These are phyloP conservation scores for Abortiporus biennis DNA, from an alignment of 1,284 basidiomycete species.

Conservation along the genomic window DNA sequence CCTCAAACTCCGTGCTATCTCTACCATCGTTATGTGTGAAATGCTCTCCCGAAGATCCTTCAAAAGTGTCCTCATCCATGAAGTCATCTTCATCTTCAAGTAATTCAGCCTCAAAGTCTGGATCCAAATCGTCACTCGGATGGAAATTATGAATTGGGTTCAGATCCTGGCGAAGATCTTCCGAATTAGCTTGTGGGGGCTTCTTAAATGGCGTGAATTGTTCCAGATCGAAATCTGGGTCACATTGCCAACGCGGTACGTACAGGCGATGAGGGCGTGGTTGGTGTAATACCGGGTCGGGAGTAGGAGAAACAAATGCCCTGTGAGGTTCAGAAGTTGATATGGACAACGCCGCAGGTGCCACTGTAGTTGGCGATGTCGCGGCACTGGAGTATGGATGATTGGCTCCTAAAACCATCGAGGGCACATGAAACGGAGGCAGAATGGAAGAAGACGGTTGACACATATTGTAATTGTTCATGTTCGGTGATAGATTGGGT, in stretches of 20 bases:
- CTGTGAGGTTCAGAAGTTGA: too few species aligned
- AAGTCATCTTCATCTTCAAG: slow-evolving; percentile 45
- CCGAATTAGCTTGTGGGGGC: background rate
- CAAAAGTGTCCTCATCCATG: slow-evolving; percentile 18
- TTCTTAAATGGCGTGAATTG: slow-evolving; percentile 8
- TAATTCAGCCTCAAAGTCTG: slow-evolving; percentile 32
- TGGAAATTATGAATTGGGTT: background rate
- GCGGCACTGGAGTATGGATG: too few species aligned
- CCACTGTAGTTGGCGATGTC: too few species aligned
- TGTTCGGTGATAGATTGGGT: too few species aligned
- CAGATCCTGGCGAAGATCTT: background rate
- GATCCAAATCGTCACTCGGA: background rate
- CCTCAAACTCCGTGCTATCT: too few species aligned
- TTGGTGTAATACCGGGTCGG: slow-evolving; percentile 12
- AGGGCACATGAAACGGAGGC: too few species aligned
- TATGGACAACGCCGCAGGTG: too few species aligned
- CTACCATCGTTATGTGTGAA: too few species aligned
- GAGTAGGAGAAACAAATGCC: too few species aligned
- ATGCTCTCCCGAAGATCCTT: background rate
- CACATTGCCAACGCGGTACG: slow-evolving; percentile 11
- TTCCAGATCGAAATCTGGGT: slow-evolving; percentile 11
- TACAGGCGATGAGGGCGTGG: slow-evolving; percentile 13
- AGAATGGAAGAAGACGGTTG: too few species aligned
- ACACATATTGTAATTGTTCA: too few species aligned
- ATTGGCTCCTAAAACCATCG: too few species aligned